Evolutionary conservation across 1,139 yeast species (phyloP).

Genomic region (Meyerozyma athensensis): DNA sequence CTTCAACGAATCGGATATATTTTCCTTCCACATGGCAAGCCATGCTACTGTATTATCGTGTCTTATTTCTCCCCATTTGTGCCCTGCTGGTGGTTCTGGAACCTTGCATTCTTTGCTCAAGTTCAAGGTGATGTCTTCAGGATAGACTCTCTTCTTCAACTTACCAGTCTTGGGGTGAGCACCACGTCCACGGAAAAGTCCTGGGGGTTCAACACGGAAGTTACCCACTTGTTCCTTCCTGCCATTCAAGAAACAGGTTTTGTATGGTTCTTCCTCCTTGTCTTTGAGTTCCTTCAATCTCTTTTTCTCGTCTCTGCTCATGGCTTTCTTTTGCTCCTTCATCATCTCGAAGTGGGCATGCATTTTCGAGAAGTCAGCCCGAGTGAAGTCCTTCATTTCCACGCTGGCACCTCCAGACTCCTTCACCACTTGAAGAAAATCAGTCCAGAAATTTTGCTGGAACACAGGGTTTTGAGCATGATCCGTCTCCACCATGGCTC

Average conservation of each 20-base stretch:
- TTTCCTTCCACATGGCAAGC: conserved; percentile 97
- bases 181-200: conserved; percentile 92
- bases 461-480: conserved; percentile 86
- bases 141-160: conserved; percentile 72
- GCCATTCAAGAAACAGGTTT: conserved; percentile 78
- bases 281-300: conserved; percentile 68
- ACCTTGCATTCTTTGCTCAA: conserved; percentile 66
- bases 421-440: conserved; percentile 63
- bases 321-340: conserved; percentile 66
- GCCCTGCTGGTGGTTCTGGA: conserved; percentile 86
- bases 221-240: conserved; percentile 91
- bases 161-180: conserved; percentile 96
- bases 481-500: conserved; percentile 82
- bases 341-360: conserved; percentile 63
- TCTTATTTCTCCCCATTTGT: conserved; percentile 81
- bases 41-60: conserved; percentile 92
- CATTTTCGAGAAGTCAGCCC: conserved; percentile 78
- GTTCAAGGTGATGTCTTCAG: conserved; percentile 86
- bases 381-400: conserved; percentile 53
- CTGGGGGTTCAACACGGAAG: conserved; percentile 94
- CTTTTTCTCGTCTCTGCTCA: conserved; percentile 72
- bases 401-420: conserved; percentile 64
- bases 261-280: conserved; percentile 71
- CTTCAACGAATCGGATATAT: conserved; percentile 75
- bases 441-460: conserved; percentile 80